Conservation (phyloP, 1,284 basidiomycete species). For the Puccinia novopanici region DNA sequence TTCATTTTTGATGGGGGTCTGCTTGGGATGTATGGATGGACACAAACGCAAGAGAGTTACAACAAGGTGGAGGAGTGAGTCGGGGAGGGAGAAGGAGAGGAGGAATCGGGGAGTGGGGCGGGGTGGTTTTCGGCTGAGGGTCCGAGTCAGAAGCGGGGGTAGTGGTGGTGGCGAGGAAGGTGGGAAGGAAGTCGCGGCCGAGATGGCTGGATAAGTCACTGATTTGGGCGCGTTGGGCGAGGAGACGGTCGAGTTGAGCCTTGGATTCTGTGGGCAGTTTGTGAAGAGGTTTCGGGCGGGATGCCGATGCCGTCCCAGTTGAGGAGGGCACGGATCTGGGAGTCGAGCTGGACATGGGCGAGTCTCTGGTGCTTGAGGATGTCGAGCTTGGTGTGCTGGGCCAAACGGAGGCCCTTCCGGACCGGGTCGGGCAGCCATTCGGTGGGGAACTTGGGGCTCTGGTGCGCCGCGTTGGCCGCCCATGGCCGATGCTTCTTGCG, state of each 20-base stretch:
- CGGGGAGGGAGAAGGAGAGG: no score
- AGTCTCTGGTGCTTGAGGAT: not conserved
- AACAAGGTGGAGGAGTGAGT: no score
- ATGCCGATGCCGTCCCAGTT: slow-evolving; percentile 27
- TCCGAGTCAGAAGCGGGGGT: not conserved
- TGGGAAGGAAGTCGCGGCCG: not conserved
- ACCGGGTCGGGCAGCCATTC: slow-evolving; percentile 23
- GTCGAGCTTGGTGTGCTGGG: not conserved
- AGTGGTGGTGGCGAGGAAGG: not conserved
- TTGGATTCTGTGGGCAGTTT: not conserved
- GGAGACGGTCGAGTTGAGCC: not conserved
- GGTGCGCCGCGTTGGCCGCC: not conserved
- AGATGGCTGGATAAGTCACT: not conserved
- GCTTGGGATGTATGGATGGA: no score
- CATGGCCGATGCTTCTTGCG: slow-evolving; percentile 29
- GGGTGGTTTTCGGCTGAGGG: not conserved
- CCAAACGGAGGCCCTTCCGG: not conserved
- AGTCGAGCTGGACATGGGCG: not conserved
- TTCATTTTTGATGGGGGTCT: no score
- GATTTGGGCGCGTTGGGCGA: slow-evolving; percentile 13
- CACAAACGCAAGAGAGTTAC: no score
- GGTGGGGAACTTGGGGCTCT: slow-evolving; percentile 15
- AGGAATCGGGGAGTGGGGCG: not conserved
- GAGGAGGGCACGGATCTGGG: not conserved
- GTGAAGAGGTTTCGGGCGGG: slow-evolving; percentile 21